These are phyloP conservation scores for Clitopilus passeckerianus DNA, from an alignment of 768 basidiomycete species.

Conservation along the genomic window DNA sequence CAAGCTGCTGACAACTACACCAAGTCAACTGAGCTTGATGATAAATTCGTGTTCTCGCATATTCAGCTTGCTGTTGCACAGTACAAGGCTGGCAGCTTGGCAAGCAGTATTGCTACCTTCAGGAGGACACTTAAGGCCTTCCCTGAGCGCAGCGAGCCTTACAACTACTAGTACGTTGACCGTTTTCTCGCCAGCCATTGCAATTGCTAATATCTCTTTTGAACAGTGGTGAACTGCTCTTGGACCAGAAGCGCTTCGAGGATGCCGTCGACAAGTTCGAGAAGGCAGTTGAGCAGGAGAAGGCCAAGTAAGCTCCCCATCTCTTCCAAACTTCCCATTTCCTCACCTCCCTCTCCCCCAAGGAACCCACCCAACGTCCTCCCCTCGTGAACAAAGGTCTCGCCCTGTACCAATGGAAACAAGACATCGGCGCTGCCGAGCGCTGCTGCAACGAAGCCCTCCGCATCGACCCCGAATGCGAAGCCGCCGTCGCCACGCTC, in stretches of 20 bases:
- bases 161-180: slow-evolving; percentile 84
- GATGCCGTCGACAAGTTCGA: slow-evolving; percentile 95
- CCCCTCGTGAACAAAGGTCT: slow-evolving; percentile 96
- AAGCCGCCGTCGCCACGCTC: slow-evolving; percentile 93
- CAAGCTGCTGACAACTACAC: slow-evolving; percentile 89
- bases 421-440: slow-evolving; percentile 81
- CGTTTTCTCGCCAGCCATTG: background rate
- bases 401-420: slow-evolving; percentile 92
- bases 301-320: slow-evolving; percentile 47
- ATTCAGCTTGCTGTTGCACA: slow-evolving; percentile 97
- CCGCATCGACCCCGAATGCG: slow-evolving; percentile 86
- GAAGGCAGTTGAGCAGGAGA: slow-evolving; percentile 84
- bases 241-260: slow-evolving; percentile 85
- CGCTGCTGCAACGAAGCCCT: slow-evolving; percentile 85
- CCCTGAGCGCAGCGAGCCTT: slow-evolving; percentile 83
- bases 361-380: slow-evolving; percentile 72
- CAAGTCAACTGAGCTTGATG: slow-evolving; percentile 84
- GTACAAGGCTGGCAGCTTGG: slow-evolving; percentile 81
- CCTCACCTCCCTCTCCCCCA: background rate
- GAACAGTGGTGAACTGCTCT: slow-evolving; percentile 82
- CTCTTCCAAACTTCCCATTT: slow-evolving; percentile 2
- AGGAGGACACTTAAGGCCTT: slow-evolving; percentile 78
- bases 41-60: slow-evolving; percentile 90
- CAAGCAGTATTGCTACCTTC: slow-evolving; percentile 88
- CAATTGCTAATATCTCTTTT: background rate